A percentile compares a stretch with the other conserved stretches of the same genome.
Evolutionary conservation across 371 early-diverging fungal genomes (phyloP).

Genomic region (Mortierella sp.): DNA sequence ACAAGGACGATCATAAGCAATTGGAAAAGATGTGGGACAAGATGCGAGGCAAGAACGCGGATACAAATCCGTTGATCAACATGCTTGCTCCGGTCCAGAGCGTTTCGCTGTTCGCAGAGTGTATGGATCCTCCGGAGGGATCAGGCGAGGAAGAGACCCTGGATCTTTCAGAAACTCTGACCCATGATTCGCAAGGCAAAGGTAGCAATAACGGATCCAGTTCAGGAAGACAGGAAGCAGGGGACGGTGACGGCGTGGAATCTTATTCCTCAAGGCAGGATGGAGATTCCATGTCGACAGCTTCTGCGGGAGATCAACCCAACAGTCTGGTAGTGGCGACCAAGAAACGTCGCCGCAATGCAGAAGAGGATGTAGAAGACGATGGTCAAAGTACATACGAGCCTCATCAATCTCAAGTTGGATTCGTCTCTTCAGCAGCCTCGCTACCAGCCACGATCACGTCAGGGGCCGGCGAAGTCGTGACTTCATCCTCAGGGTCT

Average conservation of each 20-base stretch:
- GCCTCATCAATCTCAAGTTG: constrained; percentile 14
- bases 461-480: no score
- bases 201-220: background rate
- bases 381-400: background rate
- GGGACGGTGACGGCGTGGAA: background rate
- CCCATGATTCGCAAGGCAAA: constrained; percentile 31
- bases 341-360: constrained; percentile 33
- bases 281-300: background rate
- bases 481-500: background rate
- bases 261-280: constrained; percentile 8
- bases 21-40: constrained; percentile 68
- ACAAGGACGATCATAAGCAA: constrained; percentile 75
- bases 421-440: constrained; percentile 4
- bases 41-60: constrained; percentile 58
- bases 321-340: background rate
- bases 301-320: background rate
- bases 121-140: constrained; percentile 42
- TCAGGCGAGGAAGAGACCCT: constrained; percentile 49
- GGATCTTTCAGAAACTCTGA: constrained; percentile 51
- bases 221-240: constrained; percentile 3
- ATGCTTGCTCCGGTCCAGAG: constrained; percentile 51
- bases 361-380: background rate
- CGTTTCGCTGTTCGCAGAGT: constrained; percentile 52
- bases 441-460: constrained; percentile 1
- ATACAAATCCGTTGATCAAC: constrained; percentile 30